Evolutionary conservation across 2,329 filamentous ascomycete genomes (phyloP).

Genomic region (Thelonectria discophora): DNA sequence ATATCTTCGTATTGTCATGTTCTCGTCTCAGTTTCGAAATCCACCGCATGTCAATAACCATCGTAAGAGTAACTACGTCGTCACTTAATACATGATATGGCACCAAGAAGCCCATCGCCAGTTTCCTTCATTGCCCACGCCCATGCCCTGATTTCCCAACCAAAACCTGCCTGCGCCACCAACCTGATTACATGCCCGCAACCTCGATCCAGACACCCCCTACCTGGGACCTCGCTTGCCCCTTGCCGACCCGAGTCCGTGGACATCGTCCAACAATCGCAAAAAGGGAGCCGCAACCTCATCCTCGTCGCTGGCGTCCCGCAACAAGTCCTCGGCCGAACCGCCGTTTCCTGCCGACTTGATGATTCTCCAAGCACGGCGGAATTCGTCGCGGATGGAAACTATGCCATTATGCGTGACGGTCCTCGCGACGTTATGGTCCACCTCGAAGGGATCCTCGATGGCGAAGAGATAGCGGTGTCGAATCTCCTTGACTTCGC

Average conservation of each 20-base stretch:
- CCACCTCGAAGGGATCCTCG: constrained; percentile 88
- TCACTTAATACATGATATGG: constrained; percentile 9
- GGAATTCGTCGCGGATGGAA: constrained; percentile 84
- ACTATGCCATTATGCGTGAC: constrained; percentile 86
- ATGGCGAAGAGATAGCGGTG: constrained; percentile 88
- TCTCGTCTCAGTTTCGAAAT: no score
- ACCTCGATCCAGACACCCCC: not conserved
- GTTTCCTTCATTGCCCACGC: not conserved
- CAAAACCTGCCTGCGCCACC: constrained; percentile 6
- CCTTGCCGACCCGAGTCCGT: constrained; percentile 37
- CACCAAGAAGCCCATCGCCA: not conserved
- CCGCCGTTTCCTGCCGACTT: constrained; percentile 56
- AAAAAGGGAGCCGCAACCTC: constrained; percentile 39
- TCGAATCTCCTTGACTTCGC: constrained; percentile 72
- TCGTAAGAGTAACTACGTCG: not conserved
- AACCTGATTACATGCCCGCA: not conserved
- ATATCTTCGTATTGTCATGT: not conserved
- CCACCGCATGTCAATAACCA: not conserved
- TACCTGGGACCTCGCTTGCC: not conserved
- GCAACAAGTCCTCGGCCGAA: constrained; percentile 59
- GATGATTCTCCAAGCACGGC: constrained; percentile 80
- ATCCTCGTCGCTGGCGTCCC: constrained; percentile 55
- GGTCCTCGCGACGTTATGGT: constrained; percentile 88
- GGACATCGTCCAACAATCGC: constrained; percentile 47
- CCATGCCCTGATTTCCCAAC: not conserved